Evolutionary conservation across 2,329 filamentous ascomycete genomes (phyloP), one percentile per base, ranked within the genome.

Genomic region (Trematosphaeria pertusa): DNA sequence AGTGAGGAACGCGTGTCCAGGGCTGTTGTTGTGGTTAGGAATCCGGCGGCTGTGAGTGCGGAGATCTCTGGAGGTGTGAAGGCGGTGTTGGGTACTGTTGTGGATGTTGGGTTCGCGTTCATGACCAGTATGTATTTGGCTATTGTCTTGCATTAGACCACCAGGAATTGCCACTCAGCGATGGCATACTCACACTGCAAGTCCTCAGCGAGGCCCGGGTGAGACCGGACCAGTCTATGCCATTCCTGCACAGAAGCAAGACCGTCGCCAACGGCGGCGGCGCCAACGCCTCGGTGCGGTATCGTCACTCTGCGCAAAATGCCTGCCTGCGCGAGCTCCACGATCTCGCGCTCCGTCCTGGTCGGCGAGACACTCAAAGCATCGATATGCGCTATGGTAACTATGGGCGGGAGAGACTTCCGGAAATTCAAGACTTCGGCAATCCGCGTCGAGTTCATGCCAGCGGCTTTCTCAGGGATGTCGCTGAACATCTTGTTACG

Each of bases 301-400:
- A 91, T 81, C 2, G 81, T 78, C 9, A 91, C 75, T 63, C 82
- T 83, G 32, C 86, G 75, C 35, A 90, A 49, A 4, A 79, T 72
- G 0, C 87, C 86, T 9, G 74, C 75, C 10, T 77, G 73, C 14
- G 81, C 69, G 26, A 90, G 75, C 58, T 84, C 79, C 3, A 81
- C 85, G 15, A 88, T 77, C 64, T 89, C 87, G 35, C 87, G 77
- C 69, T 91, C 87, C 1, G 84, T 83, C 1, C 74, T 76, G 0
- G 87, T 88, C 1, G 87, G 82, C 2, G 82, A 84, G 8, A 71
- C 72, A 34, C 87, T 76, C 2, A 90, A 70, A 1, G 86, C 81
- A 51, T 87, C 81, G 5, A 91, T 67, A 64, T 91, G 87, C 1
- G 84, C 81, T 15, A 85, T 69, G 0, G 84, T 87, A 4, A 87